Percentiles rank a stretch among this genome's conserved stretches.
Conservation (phyloP, 2,329 filamentous ascomycete genomes). For the Alternaria hordeiaustralica region DNA sequence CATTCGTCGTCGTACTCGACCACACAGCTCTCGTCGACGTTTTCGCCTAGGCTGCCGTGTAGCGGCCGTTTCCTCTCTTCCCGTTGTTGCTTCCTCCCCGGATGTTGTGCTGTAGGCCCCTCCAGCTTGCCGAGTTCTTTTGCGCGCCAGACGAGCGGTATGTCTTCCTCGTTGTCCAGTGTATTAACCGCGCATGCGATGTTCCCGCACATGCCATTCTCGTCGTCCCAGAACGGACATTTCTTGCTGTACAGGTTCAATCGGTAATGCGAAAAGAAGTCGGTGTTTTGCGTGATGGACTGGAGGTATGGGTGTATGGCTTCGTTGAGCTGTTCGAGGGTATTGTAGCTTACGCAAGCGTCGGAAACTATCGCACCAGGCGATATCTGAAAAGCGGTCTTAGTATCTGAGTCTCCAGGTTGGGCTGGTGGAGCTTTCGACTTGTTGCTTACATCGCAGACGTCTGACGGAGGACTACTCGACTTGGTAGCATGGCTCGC, state of each 20-base stretch:
- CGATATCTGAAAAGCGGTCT: constrained; percentile 71
- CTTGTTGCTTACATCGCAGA: constrained; percentile 62
- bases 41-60: constrained; percentile 80
- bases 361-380: constrained; percentile 89
- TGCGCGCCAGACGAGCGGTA: constrained; percentile 88
- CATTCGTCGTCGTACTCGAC: constrained; percentile 98
- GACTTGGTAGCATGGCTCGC: constrained; percentile 41
- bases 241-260: constrained; percentile 92
- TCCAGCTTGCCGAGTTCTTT: constrained; percentile 91
- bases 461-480: constrained; percentile 52
- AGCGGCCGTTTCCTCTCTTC: constrained; percentile 76
- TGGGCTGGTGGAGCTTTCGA: constrained; percentile 26
- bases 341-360: constrained; percentile 91
- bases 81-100: constrained; percentile 74
- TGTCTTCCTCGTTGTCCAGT: constrained; percentile 92
- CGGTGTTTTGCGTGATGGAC: constrained; percentile 83
- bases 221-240: constrained; percentile 96
- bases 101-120: constrained; percentile 89
- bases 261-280: constrained; percentile 98
- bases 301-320: constrained; percentile 77
- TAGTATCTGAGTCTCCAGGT: constrained; percentile 37
- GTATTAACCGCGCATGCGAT: constrained; percentile 96
- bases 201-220: constrained; percentile 93
- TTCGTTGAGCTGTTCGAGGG: constrained; percentile 83
- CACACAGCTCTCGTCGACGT: constrained; percentile 93